These are phyloP conservation scores for Madurella mycetomatis DNA, from an alignment of 2,329 filamentous ascomycete species.

Conservation along the genomic window DNA sequence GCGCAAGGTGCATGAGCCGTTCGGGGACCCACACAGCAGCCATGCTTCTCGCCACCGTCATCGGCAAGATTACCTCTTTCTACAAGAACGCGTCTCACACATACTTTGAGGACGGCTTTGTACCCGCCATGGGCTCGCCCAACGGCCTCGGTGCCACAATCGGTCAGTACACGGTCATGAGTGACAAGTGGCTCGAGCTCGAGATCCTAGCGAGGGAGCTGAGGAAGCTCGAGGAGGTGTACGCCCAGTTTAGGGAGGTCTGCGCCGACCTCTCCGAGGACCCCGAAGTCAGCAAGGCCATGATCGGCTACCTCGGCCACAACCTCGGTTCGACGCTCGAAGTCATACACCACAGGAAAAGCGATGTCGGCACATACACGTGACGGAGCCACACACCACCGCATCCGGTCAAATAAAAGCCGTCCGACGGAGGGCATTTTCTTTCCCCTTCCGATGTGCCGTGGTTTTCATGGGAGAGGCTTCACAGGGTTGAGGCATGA, in stretches of 20 bases:
- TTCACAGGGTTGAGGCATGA: not conserved
- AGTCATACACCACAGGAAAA: conserved; percentile 34
- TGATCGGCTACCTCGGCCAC: conserved; percentile 43
- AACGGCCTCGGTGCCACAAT: conserved; percentile 36
- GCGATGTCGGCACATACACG: conserved; percentile 10
- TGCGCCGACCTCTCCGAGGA: conserved; percentile 39
- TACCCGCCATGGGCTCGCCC: conserved; percentile 16
- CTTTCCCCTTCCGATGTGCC: too few species aligned
- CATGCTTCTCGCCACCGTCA: conserved; percentile 48
- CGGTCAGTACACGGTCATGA: conserved; percentile 41
- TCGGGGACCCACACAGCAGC: conserved; percentile 41
- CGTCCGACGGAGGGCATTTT: too few species aligned
- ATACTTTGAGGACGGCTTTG: conserved; percentile 34
- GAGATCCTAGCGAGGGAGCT: conserved; percentile 47
- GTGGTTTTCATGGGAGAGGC: too few species aligned
- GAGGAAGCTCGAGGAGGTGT: conserved; percentile 44
- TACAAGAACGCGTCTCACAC: conserved; percentile 41
- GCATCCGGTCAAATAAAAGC: too few species aligned
- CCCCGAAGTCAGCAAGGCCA: conserved; percentile 40
- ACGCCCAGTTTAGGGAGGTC: conserved; percentile 41
- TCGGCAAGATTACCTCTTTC: conserved; percentile 44
- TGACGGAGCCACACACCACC: too few species aligned
- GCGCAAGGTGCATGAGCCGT: conserved; percentile 41
- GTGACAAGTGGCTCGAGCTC: conserved; percentile 45
- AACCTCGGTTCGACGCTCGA: conserved; percentile 41